Evolutionary conservation across 106 monocot genomes (phyloP).

Genomic region (Hemerocallis citrina): DNA sequence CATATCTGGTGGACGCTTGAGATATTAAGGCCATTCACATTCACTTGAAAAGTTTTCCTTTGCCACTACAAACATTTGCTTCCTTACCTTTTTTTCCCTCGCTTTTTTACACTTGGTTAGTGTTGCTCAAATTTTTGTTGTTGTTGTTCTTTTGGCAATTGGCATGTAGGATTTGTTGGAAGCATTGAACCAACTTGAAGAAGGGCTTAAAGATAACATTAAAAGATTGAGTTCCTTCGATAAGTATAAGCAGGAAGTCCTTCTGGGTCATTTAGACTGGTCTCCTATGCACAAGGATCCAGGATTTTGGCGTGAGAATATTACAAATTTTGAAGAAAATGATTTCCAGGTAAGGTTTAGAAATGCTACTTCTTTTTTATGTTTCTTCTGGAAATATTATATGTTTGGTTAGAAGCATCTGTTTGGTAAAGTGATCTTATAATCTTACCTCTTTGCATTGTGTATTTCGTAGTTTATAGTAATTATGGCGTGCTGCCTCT

Average conservation of each 20-base stretch:
- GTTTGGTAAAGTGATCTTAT: too few relatives aligned
- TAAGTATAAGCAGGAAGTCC: slow-evolving; percentile 96
- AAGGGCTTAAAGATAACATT: slow-evolving; percentile 76
- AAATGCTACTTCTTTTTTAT: not conserved
- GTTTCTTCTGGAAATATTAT: not conserved
- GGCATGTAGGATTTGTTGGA: slow-evolving; percentile 75
- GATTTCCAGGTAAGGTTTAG: slow-evolving; percentile 85
- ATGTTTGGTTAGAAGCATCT: not conserved
- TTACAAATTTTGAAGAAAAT: slow-evolving; percentile 90
- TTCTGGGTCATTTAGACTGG: slow-evolving; percentile 94
- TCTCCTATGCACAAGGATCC: slow-evolving; percentile 99
- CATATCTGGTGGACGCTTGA: not conserved
- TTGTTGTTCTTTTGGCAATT: too few relatives aligned
- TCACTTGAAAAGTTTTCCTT: not conserved
- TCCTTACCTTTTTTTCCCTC: not conserved
- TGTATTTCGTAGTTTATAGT: not conserved
- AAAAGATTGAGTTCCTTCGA: slow-evolving; percentile 89
- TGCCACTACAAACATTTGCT: not conserved
- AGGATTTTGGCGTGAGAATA: slow-evolving; percentile 94
- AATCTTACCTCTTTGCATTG: not conserved
- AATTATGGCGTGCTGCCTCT: not conserved
- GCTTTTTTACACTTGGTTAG: not conserved
- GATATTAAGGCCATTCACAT: not conserved
- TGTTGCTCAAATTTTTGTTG: not conserved
- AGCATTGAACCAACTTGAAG: slow-evolving; percentile 73